Base-by-base conservation (phyloP, 129 eudicot genomes). In the Tagetes erecta region DNA sequence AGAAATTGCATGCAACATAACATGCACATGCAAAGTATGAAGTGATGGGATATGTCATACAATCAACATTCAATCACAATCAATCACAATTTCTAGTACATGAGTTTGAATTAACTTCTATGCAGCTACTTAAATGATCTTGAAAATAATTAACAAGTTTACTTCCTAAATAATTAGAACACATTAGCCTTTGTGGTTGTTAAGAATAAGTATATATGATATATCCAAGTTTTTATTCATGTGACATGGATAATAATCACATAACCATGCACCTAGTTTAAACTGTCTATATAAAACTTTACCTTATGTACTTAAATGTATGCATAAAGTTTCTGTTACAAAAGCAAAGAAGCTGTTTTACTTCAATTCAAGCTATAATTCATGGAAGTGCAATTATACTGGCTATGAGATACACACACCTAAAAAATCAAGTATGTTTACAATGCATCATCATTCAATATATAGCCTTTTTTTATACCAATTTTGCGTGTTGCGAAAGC, bases 351-450 rank as follows among this genome's bases (percentile, higher is more conserved):
- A 63, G 47, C 55, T 75, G 55, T 74, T 65, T 72, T 70, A 72
- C 64, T 38, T 74, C 44, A 72, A 60, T 65, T 49, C 12, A 59
- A 68, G 31, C 63, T 68, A 83, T 86, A 78, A 85, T 82, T 58
- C 72, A 68, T 57, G 80, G 59, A 70, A 74, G 64, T 70, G 75
- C 76, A 79, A 80, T 74, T 46, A 81, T 82, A 80, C 73, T 44
- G 64, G 76, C 64, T 57, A 47, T 78, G 76, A 57, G 64, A 66
- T 31, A 31, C 57, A 62, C 58, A 72, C 53, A 81, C 82, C 82
- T 64, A 74, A 50, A 55, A 36, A 34, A 64, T 55, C 47, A 80
- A 81, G 76, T 83, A 83, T 56, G 78, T 74, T 4, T 47, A 9
- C 55, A 68, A 60, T 65, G 79, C 31, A 70, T 60, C 65, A 78